Conservation (phyloP, 2,329 filamentous ascomycete species). For the Aspergillus melleus region DNA sequence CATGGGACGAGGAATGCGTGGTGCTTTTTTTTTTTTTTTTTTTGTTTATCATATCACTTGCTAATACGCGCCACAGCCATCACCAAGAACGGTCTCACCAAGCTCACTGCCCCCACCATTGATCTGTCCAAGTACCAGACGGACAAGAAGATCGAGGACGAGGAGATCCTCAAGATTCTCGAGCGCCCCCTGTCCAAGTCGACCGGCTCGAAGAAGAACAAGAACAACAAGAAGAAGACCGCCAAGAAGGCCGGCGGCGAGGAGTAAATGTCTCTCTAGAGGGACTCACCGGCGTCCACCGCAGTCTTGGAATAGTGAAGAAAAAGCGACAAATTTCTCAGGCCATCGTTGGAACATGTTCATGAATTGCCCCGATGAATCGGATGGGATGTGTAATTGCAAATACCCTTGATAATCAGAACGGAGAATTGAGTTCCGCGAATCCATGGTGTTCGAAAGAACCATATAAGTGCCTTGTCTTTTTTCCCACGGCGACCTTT, state of each 20-base stretch:
- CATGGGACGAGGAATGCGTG: background rate
- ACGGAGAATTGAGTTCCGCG: constrained; percentile 1
- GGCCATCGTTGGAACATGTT: constrained; percentile 16
- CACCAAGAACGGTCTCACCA: constrained; percentile 94
- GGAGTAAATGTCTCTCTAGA: constrained; percentile 36
- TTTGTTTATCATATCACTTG: background rate
- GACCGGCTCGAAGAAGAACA: constrained; percentile 72
- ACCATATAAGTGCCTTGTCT: constrained; percentile 6
- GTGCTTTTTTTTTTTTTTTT: background rate
- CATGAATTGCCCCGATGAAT: constrained; percentile 6
- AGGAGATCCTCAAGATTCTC: constrained; percentile 92
- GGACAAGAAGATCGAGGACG: constrained; percentile 96
- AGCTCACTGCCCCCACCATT: constrained; percentile 74
- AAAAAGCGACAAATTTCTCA: constrained; percentile 17
- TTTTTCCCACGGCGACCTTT: constrained; percentile 3
- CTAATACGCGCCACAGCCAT: constrained; percentile 62
- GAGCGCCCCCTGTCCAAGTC: constrained; percentile 74
- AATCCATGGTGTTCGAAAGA: constrained; percentile 4
- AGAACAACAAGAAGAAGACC: constrained; percentile 84
- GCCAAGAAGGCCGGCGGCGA: constrained; percentile 48
- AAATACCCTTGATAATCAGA: constrained; percentile 2
- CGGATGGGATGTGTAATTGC: constrained; percentile 6
- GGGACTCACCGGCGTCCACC: constrained; percentile 16
- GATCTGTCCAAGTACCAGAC: constrained; percentile 84
- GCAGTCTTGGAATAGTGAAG: constrained; percentile 11